Conservation (phyloP, 257 asterid species). For the Fraxinus cuspidata region DNA sequence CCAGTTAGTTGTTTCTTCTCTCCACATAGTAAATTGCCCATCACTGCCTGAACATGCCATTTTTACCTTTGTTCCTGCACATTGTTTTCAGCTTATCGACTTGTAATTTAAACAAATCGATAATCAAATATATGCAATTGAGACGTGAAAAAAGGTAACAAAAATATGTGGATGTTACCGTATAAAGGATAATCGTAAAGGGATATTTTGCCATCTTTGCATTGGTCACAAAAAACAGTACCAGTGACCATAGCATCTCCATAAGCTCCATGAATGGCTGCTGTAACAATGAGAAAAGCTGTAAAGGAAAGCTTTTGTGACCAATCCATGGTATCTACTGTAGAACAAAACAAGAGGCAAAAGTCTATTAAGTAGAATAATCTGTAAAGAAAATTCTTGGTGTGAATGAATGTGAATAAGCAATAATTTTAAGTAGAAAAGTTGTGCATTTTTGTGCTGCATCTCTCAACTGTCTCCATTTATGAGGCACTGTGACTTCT, state of each 20-base stretch:
- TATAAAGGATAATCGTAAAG: slow-evolving; percentile 73
- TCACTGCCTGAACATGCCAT: slow-evolving; percentile 76
- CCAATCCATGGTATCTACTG: slow-evolving; percentile 55
- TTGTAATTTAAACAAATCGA: not conserved
- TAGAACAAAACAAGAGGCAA: slow-evolving; percentile 13
- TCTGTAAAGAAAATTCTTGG: slow-evolving; percentile 22
- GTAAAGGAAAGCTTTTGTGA: slow-evolving; percentile 38
- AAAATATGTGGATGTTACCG: slow-evolving; percentile 39
- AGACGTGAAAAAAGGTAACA: not conserved
- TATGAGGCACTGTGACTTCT: slow-evolving; percentile 31
- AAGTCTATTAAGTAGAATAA: slow-evolving; percentile 23
- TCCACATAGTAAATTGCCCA: slow-evolving; percentile 52
- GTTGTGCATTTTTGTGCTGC: slow-evolving; percentile 19
- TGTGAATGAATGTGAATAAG: slow-evolving; percentile 40
- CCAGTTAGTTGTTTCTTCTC: slow-evolving; percentile 81
- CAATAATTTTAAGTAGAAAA: not conserved
- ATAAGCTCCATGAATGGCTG: slow-evolving; percentile 46
- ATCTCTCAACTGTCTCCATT: slow-evolving; percentile 52
- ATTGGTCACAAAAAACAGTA: slow-evolving; percentile 92
- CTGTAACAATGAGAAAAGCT: slow-evolving; percentile 50
- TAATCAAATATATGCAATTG: not conserved
- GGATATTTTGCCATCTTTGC: slow-evolving; percentile 84
- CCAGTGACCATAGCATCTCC: slow-evolving; percentile 74
- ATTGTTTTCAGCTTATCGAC: not conserved
- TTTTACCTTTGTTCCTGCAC: slow-evolving; percentile 68